Evolutionary conservation across 805 yeast species (phyloP).

Genomic region (Barnettozyma vustinii): DNA sequence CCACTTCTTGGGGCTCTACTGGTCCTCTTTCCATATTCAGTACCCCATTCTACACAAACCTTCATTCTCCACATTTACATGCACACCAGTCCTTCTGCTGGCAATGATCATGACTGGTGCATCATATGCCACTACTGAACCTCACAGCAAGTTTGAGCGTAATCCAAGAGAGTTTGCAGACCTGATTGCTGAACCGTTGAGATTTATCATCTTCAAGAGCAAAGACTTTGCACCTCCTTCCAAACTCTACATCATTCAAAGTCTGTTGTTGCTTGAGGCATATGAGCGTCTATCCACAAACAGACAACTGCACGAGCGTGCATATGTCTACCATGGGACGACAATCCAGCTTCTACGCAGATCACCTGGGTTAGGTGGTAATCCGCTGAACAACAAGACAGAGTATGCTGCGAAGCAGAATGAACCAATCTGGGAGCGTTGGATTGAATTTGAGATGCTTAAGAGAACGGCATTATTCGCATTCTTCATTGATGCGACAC

Average conservation of each 20-base stretch:
- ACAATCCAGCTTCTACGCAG: conserved; percentile 73
- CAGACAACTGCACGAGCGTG: conserved; percentile 71
- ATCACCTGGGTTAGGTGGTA: conserved; percentile 71
- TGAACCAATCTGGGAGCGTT: conserved; percentile 45
- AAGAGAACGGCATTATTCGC: conserved; percentile 79
- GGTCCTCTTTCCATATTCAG: conserved; percentile 34
- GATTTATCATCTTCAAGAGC: conserved; percentile 67
- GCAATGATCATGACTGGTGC: conserved; percentile 41
- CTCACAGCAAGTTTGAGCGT: conserved; percentile 11
- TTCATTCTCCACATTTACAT: conserved; percentile 46
- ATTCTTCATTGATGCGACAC: conserved; percentile 73
- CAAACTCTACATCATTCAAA: conserved; percentile 68
- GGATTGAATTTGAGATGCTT: conserved; percentile 78
- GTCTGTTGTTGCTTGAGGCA: conserved; percentile 67
- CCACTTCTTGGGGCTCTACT: conserved; percentile 23
- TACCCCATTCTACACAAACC: conserved; percentile 43
- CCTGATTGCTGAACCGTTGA: conserved; percentile 41
- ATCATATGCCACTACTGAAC: conserved; percentile 19
- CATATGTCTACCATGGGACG: conserved; percentile 83
- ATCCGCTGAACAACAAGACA: conserved; percentile 38
- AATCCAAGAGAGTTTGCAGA: conserved; percentile 27
- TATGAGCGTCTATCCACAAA: conserved; percentile 71
- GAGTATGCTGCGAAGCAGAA: conserved; percentile 27
- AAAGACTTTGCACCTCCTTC: conserved; percentile 76
- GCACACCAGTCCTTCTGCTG: conserved; percentile 47